Evolutionary conservation across 768 basidiomycete genomes (phyloP).

Genomic region (Auricularia heimuer): DNA sequence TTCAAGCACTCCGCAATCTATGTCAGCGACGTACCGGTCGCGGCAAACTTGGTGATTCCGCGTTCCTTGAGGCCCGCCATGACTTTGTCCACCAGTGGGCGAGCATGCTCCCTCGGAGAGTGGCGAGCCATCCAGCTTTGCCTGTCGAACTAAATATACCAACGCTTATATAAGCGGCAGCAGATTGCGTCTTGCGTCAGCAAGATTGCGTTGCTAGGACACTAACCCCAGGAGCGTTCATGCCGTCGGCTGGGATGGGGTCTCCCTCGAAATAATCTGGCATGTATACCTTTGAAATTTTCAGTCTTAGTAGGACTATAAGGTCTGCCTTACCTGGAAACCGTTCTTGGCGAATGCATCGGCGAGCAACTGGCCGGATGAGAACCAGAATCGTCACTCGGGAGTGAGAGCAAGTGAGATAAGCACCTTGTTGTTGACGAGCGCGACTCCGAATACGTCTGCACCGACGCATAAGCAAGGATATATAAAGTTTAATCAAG

Average conservation of each 20-base stretch:
- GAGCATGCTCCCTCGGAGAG: slow-evolving; percentile 7
- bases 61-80: slow-evolving; percentile 16
- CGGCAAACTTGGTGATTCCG: slow-evolving; percentile 16
- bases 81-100: slow-evolving; percentile 13
- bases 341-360: slow-evolving; percentile 9
- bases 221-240: slow-evolving; percentile 4
- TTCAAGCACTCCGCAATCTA: no score
- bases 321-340: slow-evolving; percentile 4
- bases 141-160: slow-evolving; percentile 11
- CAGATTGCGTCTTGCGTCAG: no score
- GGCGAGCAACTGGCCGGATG: not conserved
- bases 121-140: slow-evolving; percentile 11
- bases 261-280: slow-evolving; percentile 15
- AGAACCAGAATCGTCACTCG: not conserved
- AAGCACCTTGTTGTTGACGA: slow-evolving; percentile 10
- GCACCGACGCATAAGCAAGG: not conserved
- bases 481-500: not conserved
- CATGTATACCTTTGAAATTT: slow-evolving; percentile 1
- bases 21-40: slow-evolving; percentile 2
- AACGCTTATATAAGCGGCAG: no score
- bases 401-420: not conserved
- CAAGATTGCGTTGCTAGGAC: not conserved
- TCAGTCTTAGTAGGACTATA: not conserved
- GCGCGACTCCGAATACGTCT: slow-evolving; percentile 9
- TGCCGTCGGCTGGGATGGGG: slow-evolving; percentile 9